Evolutionary conservation across 306 rosid genomes (phyloP).

Genomic region (Fragaria nilgerrensis): DNA sequence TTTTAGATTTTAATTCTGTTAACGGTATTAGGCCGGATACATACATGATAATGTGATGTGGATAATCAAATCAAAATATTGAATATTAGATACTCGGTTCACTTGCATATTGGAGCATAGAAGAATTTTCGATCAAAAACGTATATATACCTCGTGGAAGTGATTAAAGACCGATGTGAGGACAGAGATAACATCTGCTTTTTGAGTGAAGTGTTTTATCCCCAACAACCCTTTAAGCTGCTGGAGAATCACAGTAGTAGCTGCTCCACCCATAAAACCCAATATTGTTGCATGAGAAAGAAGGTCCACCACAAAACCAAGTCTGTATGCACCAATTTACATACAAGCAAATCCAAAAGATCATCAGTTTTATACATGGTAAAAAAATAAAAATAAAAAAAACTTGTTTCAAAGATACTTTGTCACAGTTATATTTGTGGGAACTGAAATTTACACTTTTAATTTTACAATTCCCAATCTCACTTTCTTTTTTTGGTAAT

Average conservation of each 20-base stretch:
- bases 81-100: no score
- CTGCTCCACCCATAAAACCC: constrained; percentile 60
- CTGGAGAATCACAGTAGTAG: constrained; percentile 49
- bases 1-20: no score
- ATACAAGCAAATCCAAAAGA: background rate
- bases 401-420: background rate
- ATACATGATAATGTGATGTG: no score
- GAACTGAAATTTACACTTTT: no score
- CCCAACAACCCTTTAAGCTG: constrained; percentile 50
- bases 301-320: constrained; percentile 49
- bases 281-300: constrained; percentile 54
- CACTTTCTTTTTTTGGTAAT: no score
- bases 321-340: constrained; percentile 22
- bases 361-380: background rate
- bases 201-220: constrained; percentile 43
- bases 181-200: constrained; percentile 44
- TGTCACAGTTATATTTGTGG: background rate
- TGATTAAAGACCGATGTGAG: constrained; percentile 29
- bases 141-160: constrained; percentile 21
- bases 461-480: no score
- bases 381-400: no score
- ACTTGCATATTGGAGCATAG: rapidly evolving
- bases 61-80: no score
- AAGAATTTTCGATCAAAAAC: no score
- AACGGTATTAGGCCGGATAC: no score